Percentiles rank a stretch among this genome's conserved stretches.
Evolutionary conservation across 2,329 filamentous ascomycete genomes (phyloP).

Genomic region (Aspergillus fijiensis): DNA sequence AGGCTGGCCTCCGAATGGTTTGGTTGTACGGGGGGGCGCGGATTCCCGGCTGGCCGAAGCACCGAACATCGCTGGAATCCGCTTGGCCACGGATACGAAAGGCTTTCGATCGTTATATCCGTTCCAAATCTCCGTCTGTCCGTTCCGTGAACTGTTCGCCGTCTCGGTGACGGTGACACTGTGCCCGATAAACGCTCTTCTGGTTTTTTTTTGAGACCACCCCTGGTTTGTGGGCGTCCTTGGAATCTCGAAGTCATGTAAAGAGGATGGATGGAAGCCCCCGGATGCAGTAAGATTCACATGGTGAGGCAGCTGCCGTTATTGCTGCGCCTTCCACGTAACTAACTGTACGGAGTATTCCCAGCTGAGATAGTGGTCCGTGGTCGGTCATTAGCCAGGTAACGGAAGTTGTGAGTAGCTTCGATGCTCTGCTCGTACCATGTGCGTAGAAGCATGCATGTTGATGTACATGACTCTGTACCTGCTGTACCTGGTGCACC

Average conservation of each 20-base stretch:
- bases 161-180: background rate
- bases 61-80: slow-evolving; percentile 13
- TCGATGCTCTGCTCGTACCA: background rate
- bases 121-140: background rate
- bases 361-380: background rate
- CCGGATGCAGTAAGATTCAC: background rate
- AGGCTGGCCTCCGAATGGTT: background rate
- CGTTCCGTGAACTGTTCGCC: background rate
- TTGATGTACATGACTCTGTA: background rate
- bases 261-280: background rate
- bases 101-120: background rate
- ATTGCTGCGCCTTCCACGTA: background rate
- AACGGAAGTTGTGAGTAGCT: background rate
- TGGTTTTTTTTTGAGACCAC: background rate
- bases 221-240: background rate
- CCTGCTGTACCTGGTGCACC: background rate
- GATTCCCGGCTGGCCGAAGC: slow-evolving; percentile 12
- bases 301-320: background rate
- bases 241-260: background rate
- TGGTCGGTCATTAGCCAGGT: background rate
- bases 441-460: background rate
- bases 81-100: slow-evolving; percentile 7
- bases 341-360: background rate
- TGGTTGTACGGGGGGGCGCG: background rate
- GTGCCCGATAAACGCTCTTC: no score